Conservation (phyloP, 306 rosid species). For the Cicer yamashitae region DNA sequence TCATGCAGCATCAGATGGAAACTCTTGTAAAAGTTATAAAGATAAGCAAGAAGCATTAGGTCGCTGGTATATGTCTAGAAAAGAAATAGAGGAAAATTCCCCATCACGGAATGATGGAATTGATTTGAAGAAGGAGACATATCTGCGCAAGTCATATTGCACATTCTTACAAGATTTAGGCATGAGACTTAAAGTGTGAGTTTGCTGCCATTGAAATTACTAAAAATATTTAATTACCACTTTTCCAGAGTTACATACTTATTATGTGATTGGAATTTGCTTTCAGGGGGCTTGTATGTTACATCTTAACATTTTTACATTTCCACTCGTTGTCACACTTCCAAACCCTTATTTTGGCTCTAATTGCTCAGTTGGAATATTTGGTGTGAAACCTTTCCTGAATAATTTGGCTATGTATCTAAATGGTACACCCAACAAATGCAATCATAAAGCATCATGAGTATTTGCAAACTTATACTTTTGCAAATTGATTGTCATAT, state of each 20-base stretch:
- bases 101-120: conserved; percentile 87
- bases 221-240: conserved; percentile 1
- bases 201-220: conserved; percentile 28
- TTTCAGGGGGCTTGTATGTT: conserved; percentile 19
- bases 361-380: conserved; percentile 5
- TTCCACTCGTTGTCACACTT: neutral
- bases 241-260: conserved; percentile 18
- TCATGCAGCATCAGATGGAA: conserved; percentile 44
- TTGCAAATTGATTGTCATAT: conserved; percentile 15
- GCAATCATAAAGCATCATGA: conserved; percentile 25
- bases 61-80: conserved; percentile 82
- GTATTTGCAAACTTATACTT: neutral
- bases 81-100: conserved; percentile 86
- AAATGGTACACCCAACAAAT: conserved; percentile 13
- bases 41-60: conserved; percentile 50
- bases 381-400: conserved; percentile 34
- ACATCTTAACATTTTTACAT: conserved; percentile 12
- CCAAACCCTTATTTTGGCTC: neutral
- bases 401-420: neutral
- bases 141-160: conserved; percentile 92
- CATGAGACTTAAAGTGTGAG: conserved; percentile 97
- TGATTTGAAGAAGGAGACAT: conserved; percentile 92
- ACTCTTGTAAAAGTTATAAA: conserved; percentile 41
- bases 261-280: conserved; percentile 27
- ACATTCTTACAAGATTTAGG: conserved; percentile 94